These are phyloP conservation scores for Acer negundo DNA, from an alignment of 345 rosid genomes.

Conservation along the genomic window DNA sequence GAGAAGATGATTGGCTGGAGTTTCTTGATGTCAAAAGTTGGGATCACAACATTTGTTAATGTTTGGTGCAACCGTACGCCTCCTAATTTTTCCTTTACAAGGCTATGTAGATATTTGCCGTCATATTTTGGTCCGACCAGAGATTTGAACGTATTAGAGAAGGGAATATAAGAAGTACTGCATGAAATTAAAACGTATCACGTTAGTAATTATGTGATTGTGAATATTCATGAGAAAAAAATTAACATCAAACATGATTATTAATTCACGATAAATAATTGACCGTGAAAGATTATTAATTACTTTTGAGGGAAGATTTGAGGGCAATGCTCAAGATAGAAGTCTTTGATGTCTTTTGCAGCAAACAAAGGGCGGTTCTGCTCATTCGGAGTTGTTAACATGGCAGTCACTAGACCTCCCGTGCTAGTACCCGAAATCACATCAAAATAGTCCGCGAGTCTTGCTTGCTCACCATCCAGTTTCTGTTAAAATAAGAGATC, in stretches of 20 bases:
- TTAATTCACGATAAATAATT: too few relatives aligned
- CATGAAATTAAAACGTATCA: too few relatives aligned
- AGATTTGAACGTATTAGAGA: conserved; percentile 45
- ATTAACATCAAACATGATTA: too few relatives aligned
- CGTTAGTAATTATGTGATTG: too few relatives aligned
- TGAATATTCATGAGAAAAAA: too few relatives aligned
- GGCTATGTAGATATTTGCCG: conserved; percentile 49
- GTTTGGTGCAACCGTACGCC: conserved; percentile 50
- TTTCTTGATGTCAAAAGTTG: conserved; percentile 67
- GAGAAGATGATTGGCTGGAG: conserved; percentile 75
- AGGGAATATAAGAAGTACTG: not conserved
- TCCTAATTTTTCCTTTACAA: conserved; percentile 51
- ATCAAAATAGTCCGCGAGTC: conserved; percentile 74
- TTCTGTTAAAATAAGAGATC: conserved; percentile 35
- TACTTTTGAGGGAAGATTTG: conserved; percentile 62
- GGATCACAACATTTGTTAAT: conserved; percentile 70
- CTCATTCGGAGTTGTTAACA: conserved; percentile 62
- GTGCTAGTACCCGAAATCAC: conserved; percentile 74
- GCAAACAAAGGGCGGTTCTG: conserved; percentile 64
- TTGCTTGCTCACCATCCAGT: conserved; percentile 64
- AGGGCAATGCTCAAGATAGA: conserved; percentile 52
- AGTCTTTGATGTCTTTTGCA: conserved; percentile 60
- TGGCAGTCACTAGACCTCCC: conserved; percentile 67
- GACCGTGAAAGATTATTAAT: not conserved
- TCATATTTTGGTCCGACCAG: conserved; percentile 64